A percentile compares a stretch with the other conserved stretches of the same genome.
Conservation (phyloP, 1,139 yeast genomes). For the Taphrina confusa region DNA sequence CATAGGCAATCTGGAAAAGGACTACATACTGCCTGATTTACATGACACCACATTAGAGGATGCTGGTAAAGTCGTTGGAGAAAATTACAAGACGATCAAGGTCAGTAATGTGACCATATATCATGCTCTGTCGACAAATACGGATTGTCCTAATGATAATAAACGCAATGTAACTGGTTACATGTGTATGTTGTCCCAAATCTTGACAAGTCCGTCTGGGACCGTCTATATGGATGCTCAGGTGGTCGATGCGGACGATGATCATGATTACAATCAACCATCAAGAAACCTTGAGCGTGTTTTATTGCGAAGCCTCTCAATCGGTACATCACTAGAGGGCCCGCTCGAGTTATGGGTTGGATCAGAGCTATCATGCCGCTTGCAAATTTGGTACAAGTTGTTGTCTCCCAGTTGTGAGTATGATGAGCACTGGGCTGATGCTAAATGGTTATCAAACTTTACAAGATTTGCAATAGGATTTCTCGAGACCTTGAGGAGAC, state of each 20-base stretch:
- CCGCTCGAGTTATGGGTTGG: neutral
- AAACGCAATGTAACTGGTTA: neutral
- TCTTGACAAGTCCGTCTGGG: neutral
- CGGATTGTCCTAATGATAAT: neutral
- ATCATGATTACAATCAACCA: no score
- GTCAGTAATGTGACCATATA: neutral
- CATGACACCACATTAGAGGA: neutral
- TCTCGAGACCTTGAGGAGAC: neutral
- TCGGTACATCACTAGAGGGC: neutral
- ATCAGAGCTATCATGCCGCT: neutral
- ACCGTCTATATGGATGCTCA: neutral
- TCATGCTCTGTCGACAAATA: neutral
- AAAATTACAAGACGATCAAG: neutral
- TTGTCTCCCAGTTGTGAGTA: neutral
- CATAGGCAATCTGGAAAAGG: neutral
- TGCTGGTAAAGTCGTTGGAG: neutral
- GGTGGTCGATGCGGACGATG: no score
- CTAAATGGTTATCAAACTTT: neutral
- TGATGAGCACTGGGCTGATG: neutral
- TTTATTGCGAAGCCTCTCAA: neutral
- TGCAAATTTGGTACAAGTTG: constrained; percentile 2
- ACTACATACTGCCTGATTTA: neutral
- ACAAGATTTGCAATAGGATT: neutral
- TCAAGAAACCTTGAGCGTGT: no score
- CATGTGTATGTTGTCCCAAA: neutral